Evolutionary conservation across 352 stramenopile genomes (phyloP).

Genomic region (Vaucheria bursata): DNA sequence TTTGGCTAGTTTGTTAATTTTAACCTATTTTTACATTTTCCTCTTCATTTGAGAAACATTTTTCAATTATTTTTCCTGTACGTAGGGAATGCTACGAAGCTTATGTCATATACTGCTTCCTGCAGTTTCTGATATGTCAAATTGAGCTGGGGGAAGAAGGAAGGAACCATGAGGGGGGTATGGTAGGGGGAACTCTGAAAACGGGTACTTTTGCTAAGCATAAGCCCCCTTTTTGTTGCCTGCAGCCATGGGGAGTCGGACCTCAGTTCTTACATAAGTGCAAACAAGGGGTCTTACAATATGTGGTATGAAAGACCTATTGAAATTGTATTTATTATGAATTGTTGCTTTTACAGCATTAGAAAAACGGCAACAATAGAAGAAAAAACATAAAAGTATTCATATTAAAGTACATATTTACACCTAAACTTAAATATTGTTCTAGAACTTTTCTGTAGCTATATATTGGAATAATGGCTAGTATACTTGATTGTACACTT

Average conservation of each 20-base stretch:
- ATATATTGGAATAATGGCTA: too few relatives aligned
- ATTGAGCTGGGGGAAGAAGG: conserved; percentile 49
- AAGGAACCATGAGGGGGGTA: background rate
- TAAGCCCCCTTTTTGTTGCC: conserved; percentile 65
- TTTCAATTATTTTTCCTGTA: too few relatives aligned
- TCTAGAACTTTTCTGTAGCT: too few relatives aligned
- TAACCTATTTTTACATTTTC: too few relatives aligned
- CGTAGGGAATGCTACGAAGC: conserved; percentile 83
- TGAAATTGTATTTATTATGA: too few relatives aligned
- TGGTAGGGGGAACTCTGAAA: conserved; percentile 51
- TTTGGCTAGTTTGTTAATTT: too few relatives aligned
- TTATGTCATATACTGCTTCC: conserved; percentile 83
- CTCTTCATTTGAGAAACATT: too few relatives aligned
- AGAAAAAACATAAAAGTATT: conserved; percentile 73
- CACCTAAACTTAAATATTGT: too few relatives aligned
- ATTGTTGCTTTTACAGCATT: too few relatives aligned
- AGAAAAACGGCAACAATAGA: too few relatives aligned
- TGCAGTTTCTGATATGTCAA: conserved; percentile 80
- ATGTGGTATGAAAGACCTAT: conserved; percentile 67
- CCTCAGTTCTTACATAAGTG: conserved; percentile 80
- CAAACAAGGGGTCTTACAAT: conserved; percentile 81
- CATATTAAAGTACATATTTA: too few relatives aligned
- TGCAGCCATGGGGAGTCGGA: conserved; percentile 76
- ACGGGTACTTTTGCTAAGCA: conserved; percentile 66
- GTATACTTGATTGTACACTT: too few relatives aligned